Base-by-base conservation (phyloP, 495 filamentous ascomycete genomes). In the Elasticomyces elasticus region DNA sequence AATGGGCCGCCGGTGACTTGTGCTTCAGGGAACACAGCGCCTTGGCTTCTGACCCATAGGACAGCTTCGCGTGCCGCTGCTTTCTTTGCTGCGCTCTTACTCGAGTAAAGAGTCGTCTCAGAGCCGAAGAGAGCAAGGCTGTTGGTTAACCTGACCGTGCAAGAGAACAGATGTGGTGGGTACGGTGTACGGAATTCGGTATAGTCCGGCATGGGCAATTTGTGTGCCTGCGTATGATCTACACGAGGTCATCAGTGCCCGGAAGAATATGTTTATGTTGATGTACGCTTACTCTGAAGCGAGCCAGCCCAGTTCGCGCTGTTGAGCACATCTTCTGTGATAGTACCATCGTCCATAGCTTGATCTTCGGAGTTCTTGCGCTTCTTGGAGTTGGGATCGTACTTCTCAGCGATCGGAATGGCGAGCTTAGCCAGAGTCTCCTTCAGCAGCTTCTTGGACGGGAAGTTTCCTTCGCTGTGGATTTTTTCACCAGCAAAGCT, bases 1-100 rank as follows among this genome's bases (percentile, higher is more conserved):
- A 17, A 40, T 5, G 35, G 35, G 35, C 35, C 48, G 30, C 25
- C 20, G 23, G 26, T 45, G 31, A 42, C 27, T 24, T 24, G 15
- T 1, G 40, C 13, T 2, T 45, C 40, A 10, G n/a, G 23, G 25
- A 42, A 11, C 48, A 66, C 48, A 7, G 30, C 1, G 12, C 61
- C 61, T 24, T 51, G 20, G 12, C 44, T 55, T 43, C 66, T 48
- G 27, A 64, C 55, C 61, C 62, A 61, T 12, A 62, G 43, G 31
- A 69, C 53, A 7, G 63, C 66, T 30, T 56, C 56, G 15, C 38
- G 25, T 6, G 66, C 66, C 10, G 66, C 66, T 44, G 49, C 35
- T 22, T 49, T 49, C 13, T 54, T 56, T 0, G 66, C 66, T 6
- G 41, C 56, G 51, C 61, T 58, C 30, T 67, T 67, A 19, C 46